Evolutionary conservation across 2,329 filamentous ascomycete genomes (phyloP), one percentile per base, ranked within the genome.

Genomic region (Cladosporium cucumerinum): DNA sequence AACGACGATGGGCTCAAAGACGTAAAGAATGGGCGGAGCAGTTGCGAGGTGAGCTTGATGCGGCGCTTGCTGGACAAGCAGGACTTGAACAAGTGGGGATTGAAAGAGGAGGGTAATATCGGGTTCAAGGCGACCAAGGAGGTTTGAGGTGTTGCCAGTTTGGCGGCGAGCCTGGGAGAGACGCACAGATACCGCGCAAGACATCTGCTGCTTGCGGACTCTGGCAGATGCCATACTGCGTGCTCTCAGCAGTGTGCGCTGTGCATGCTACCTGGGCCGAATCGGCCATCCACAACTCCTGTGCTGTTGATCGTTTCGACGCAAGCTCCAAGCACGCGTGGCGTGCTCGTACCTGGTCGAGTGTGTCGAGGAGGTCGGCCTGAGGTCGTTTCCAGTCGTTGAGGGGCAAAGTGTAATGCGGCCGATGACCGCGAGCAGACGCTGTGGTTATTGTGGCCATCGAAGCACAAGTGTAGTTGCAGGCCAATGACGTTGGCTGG

Each of bases 1-100:
- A 75, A 82, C 34, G 80, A 82, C 68, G 78, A 83, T 66, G 79
- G 79, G 6, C 66, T 83, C 63, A 75, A 78, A 73, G 65, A 73
- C 67, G 61, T 73, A 64, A 73, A 72, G 72, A 73, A 79, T 71
- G 69, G 77, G 64, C 67, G 77, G 74, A 70, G 77, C 66, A 78
- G 75, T 65, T 75, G 82, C 36, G 79, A 82, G 68, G 73, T 81
- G n/a, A 74, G 74, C 52, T 65, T 83, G 64, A 74, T 78, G 63
- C 72, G 81, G 64, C 76, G 78, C 66, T 73, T 81, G 3, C 71
- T 77, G 30, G 72, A 69, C 5, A 71, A 72, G 23, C 75, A 77
- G 64, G 74, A 77, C 61, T 68, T 73, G 51, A 77, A 77, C 59
- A 72, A 77, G 68, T 77, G 74, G 75, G 76, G 75, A 2, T 61